phyloP scores from a whole-genome alignment of 2,329 filamentous ascomycete genomes.

The Pseudopithomyces chartarum region DNA sequence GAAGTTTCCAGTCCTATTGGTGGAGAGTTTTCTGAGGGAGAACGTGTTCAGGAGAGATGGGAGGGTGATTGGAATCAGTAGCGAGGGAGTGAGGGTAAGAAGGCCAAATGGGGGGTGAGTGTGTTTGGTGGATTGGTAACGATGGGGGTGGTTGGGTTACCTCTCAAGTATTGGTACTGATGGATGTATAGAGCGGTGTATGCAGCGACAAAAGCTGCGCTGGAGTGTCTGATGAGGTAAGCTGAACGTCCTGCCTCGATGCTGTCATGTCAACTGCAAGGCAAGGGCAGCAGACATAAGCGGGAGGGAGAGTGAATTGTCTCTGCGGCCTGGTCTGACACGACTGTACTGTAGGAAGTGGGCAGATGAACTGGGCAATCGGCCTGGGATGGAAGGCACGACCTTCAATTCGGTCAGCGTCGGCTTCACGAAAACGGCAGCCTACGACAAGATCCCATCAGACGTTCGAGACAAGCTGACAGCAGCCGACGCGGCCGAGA shows the following conservation, averaged over 20 bases:
- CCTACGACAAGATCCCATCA: slow-evolving; percentile 17
- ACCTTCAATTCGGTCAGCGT: slow-evolving; percentile 32
- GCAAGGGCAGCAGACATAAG: no score
- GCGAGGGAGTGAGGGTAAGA: slow-evolving; percentile 19
- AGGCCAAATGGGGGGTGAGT: slow-evolving; percentile 22
- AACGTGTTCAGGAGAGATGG: slow-evolving; percentile 8
- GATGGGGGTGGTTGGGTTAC: neutral
- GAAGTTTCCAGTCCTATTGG: slow-evolving; percentile 17
- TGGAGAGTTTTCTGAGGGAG: slow-evolving; percentile 16
- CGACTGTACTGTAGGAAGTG: slow-evolving; percentile 17
- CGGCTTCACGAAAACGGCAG: slow-evolving; percentile 28
- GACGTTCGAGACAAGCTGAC: slow-evolving; percentile 17
- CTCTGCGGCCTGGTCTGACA: neutral
- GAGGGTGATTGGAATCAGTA: slow-evolving; percentile 22
- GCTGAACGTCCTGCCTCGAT: neutral
- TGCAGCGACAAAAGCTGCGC: slow-evolving; percentile 22
- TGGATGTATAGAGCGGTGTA: slow-evolving; percentile 16
- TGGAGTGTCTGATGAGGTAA: slow-evolving; percentile 25
- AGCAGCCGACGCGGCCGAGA: slow-evolving; percentile 17
- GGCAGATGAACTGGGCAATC: slow-evolving; percentile 24
- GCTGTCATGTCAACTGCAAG: neutral
- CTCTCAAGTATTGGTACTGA: neutral
- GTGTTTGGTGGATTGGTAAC: neutral
- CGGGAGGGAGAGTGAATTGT: neutral
- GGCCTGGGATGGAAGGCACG: slow-evolving; percentile 25